phyloP scores from a whole-genome alignment of 1,284 basidiomycete species.

The Ustilago bromivora region DNA sequence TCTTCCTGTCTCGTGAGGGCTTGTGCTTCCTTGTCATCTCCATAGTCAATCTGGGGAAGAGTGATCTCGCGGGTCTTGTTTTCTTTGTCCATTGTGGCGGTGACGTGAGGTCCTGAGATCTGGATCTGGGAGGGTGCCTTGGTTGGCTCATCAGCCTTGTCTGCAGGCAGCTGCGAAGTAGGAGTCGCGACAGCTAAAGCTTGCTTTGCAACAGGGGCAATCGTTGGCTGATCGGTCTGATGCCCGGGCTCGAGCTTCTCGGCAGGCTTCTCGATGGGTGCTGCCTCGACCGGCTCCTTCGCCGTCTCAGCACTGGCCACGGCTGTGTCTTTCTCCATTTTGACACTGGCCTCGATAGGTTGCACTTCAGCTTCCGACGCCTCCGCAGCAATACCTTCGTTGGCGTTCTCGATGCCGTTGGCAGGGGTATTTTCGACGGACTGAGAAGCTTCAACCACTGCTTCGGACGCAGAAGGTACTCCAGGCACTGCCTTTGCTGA shows the following conservation, averaged over 20 bases:
- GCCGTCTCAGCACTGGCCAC: constrained; percentile 15
- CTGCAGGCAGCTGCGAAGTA: constrained; percentile 1
- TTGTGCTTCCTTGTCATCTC: constrained; percentile 35
- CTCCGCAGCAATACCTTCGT: neutral
- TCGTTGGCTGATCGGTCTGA: neutral
- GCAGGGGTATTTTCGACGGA: neutral
- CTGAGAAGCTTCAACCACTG: neutral
- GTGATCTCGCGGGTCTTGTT: constrained; percentile 31
- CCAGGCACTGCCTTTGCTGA: neutral
- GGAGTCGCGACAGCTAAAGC: neutral
- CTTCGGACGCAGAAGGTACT: neutral
- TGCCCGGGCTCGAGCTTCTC: neutral
- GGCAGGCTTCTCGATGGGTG: neutral
- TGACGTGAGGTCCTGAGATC: constrained; percentile 30
- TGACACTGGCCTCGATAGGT: neutral
- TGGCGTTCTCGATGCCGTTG: neutral
- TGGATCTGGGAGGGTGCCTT: constrained; percentile 25
- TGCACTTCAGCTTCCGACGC: neutral
- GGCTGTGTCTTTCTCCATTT: constrained; percentile 20
- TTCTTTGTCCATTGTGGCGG: constrained; percentile 34
- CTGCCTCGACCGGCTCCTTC: neutral
- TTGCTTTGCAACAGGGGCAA: neutral
- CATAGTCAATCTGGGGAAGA: constrained; percentile 35
- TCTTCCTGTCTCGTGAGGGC: constrained; percentile 27
- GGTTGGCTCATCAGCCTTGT: neutral